Evolutionary conservation across 257 asterid genomes (phyloP).

Genomic region (Ophiorrhiza pumila): DNA sequence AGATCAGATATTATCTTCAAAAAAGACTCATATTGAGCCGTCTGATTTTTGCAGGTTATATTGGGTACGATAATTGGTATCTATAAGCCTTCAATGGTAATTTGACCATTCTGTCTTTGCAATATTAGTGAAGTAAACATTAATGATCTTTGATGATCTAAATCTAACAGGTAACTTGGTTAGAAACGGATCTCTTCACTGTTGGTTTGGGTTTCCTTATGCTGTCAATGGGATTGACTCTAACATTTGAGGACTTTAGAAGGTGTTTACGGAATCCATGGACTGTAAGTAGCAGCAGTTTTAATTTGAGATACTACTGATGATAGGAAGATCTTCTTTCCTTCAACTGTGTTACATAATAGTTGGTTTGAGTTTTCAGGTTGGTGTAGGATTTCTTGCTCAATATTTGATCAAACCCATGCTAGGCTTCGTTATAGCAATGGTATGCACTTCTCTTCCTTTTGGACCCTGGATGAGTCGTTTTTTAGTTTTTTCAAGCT

Average conservation of each 20-base stretch:
- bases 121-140: conserved; percentile 20
- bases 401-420: conserved; percentile 87
- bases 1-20: neutral
- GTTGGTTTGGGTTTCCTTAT: conserved; percentile 94
- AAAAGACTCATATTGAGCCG: conserved; percentile 14
- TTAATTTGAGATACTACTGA: neutral
- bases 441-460: conserved; percentile 45
- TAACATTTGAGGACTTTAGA: conserved; percentile 87
- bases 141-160: conserved; percentile 20
- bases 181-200: conserved; percentile 83
- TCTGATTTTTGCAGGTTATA: conserved; percentile 62
- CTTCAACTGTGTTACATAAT: conserved; percentile 17
- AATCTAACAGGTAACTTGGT: conserved; percentile 83
- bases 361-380: conserved; percentile 41
- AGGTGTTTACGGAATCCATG: conserved; percentile 94
- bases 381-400: conserved; percentile 91
- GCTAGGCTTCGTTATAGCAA: conserved; percentile 76
- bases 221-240: conserved; percentile 98
- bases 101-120: conserved; percentile 15
- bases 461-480: neutral
- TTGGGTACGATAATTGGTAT: conserved; percentile 90
- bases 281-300: conserved; percentile 63
- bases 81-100: conserved; percentile 82
- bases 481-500: neutral
- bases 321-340: conserved; percentile 14